phyloP scores from a whole-genome alignment of 2,329 filamentous ascomycete genomes.

The Colletotrichum sp. region DNA sequence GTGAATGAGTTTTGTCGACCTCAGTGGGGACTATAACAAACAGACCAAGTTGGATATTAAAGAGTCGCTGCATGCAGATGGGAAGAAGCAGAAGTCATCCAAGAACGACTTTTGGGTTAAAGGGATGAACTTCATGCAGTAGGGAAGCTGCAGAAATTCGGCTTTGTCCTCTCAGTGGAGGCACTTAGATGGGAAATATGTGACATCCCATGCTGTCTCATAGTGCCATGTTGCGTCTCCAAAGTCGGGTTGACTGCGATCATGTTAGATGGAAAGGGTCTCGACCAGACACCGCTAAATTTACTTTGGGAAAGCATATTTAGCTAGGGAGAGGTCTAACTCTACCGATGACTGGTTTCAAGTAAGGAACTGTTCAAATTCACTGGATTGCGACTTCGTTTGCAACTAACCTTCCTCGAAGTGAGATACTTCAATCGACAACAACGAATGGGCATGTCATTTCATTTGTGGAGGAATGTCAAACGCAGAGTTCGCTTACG shows the following conservation, averaged over 20 bases:
- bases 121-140: not conserved
- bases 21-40: not conserved
- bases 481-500: not conserved
- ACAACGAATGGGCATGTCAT: not conserved
- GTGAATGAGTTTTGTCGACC: not conserved
- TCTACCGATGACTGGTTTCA: not conserved
- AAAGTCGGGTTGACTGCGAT: not conserved
- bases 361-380: not conserved
- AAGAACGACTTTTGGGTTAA: not conserved
- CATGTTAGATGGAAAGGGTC: not conserved
- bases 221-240: not conserved
- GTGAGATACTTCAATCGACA: not conserved
- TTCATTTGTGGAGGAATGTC: not conserved
- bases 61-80: not conserved
- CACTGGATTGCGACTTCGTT: not conserved
- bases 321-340: not conserved
- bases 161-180: not conserved
- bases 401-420: not conserved
- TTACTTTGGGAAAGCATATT: fast-evolving
- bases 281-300: not conserved
- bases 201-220: not conserved
- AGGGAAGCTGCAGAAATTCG: not conserved
- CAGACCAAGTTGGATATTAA: not conserved
- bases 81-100: not conserved
- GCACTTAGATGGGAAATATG: not conserved